A percentile compares a stretch with the other conserved stretches of the same genome.
phyloP scores from a whole-genome alignment of 2,329 filamentous ascomycete genomes.

The Colletotrichum filicis region DNA sequence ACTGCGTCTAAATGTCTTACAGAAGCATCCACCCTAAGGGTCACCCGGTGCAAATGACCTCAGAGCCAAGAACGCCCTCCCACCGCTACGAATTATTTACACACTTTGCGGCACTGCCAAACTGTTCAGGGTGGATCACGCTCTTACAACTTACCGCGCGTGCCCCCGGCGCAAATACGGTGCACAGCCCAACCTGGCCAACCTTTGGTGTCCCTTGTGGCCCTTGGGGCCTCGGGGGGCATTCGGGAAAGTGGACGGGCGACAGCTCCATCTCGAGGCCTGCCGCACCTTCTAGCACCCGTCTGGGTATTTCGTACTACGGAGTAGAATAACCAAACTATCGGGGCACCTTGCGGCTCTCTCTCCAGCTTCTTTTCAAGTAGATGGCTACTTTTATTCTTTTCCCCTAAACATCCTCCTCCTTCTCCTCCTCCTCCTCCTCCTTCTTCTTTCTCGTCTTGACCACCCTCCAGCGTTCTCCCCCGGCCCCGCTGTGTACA shows the following conservation, averaged over 20 bases:
- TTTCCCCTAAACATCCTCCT: neutral
- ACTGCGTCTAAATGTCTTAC: neutral
- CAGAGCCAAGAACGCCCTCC: slow-evolving; percentile 25
- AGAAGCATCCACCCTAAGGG: slow-evolving; percentile 20
- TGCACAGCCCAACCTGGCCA: slow-evolving; percentile 19
- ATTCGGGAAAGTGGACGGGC: slow-evolving; percentile 7
- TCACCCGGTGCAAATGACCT: slow-evolving; percentile 32
- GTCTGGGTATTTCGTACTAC: neutral
- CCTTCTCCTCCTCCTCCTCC: too few species aligned
- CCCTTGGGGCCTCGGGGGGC: neutral
- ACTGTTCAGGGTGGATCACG: slow-evolving; percentile 22
- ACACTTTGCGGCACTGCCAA: neutral
- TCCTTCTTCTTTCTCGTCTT: neutral
- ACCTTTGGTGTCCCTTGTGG: neutral
- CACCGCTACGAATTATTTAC: slow-evolving; percentile 23
- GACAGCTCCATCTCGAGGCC: neutral
- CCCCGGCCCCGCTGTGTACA: neutral
- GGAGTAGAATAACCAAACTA: neutral
- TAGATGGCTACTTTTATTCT: slow-evolving; percentile 1
- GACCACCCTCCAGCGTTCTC: neutral
- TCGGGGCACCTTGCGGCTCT: neutral
- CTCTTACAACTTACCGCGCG: slow-evolving; percentile 27
- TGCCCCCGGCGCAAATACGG: slow-evolving; percentile 10
- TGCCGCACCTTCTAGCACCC: slow-evolving; percentile 2
- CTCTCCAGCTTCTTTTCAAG: neutral